Conservation (phyloP, 2,329 filamentous ascomycete genomes). For the Esteya vermicola region DNA sequence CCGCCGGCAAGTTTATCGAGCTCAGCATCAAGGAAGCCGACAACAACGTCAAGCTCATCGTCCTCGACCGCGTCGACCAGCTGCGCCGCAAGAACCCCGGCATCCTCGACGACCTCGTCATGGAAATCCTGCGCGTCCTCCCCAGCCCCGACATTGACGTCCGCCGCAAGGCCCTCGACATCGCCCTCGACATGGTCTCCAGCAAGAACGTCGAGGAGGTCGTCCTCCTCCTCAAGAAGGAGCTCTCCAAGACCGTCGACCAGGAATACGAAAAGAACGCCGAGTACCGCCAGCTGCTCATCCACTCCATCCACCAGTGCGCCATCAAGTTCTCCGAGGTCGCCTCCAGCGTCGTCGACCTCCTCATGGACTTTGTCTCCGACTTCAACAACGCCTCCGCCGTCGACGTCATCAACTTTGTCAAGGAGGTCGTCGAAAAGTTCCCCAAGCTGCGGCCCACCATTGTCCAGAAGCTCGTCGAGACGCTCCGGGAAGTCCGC, state of each 20-base stretch:
- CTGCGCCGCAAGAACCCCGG: slow-evolving; percentile 61
- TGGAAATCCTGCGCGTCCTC: slow-evolving; percentile 92
- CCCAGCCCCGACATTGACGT: slow-evolving; percentile 95
- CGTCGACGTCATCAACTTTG: slow-evolving; percentile 94
- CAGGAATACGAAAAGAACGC: slow-evolving; percentile 98
- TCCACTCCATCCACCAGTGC: slow-evolving; percentile 95
- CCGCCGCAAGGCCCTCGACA: slow-evolving; percentile 73
- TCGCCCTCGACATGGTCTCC: slow-evolving; percentile 94
- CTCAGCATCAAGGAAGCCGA: slow-evolving; percentile 94
- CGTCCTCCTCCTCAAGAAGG: slow-evolving; percentile 90
- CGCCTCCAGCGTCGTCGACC: slow-evolving; percentile 86
- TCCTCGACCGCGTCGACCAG: slow-evolving; percentile 76
- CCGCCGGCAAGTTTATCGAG: slow-evolving; percentile 91
- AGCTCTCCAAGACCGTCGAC: slow-evolving; percentile 92
- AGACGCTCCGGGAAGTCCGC: slow-evolving; percentile 81
- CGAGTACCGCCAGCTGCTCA: slow-evolving; percentile 87
- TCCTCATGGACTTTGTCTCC: slow-evolving; percentile 97
- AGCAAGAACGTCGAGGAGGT: slow-evolving; percentile 99
- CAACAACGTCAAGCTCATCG: slow-evolving; percentile 98
- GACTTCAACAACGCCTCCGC: slow-evolving; percentile 97
- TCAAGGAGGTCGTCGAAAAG: slow-evolving; percentile 97
- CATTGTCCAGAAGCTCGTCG: slow-evolving; percentile 79
- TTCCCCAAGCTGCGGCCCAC: slow-evolving; percentile 80
- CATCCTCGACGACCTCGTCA: slow-evolving; percentile 81
- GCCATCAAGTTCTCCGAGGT: slow-evolving; percentile 99